A percentile compares a stretch with the other conserved stretches of the same genome.
Conservation (phyloP, 768 basidiomycete species). For the Dacryopinax primogenitus region DNA sequence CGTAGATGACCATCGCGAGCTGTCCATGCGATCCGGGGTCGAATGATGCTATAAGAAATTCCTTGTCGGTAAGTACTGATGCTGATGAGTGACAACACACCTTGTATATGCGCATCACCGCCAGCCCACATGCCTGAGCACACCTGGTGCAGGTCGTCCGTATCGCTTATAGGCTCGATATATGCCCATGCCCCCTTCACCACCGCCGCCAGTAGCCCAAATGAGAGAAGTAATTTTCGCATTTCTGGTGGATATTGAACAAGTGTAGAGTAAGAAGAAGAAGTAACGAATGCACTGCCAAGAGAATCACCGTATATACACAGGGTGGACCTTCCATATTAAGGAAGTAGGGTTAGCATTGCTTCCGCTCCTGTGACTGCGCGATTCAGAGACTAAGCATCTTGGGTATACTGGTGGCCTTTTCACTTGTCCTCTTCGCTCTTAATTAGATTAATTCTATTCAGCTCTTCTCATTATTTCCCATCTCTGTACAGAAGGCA, state of each 20-base stretch:
- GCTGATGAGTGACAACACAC: slow-evolving; percentile 36
- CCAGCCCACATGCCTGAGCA: slow-evolving; percentile 94
- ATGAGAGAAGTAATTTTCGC: neutral
- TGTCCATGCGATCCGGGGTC: slow-evolving; percentile 66
- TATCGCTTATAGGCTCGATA: slow-evolving; percentile 54
- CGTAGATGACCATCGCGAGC: slow-evolving; percentile 88
- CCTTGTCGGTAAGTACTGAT: too few species aligned
- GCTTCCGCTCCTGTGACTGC: too few species aligned
- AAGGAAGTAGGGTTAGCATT: too few species aligned
- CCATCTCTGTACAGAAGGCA: too few species aligned
- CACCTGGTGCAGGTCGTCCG: slow-evolving; percentile 75
- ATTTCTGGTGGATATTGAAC: neutral
- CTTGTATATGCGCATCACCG: slow-evolving; percentile 66
- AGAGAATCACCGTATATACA: too few species aligned
- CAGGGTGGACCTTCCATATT: too few species aligned
- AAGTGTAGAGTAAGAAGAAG: neutral
- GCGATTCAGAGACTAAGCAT: too few species aligned
- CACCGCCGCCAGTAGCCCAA: slow-evolving; percentile 9
- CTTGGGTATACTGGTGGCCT: too few species aligned
- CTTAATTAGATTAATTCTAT: too few species aligned
- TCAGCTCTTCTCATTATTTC: too few species aligned
- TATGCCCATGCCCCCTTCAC: slow-evolving; percentile 36
- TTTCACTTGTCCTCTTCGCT: too few species aligned
- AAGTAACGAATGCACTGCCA: too few species aligned
- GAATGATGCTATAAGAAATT: slow-evolving; percentile 47